Evolutionary conservation across 352 stramenopile species (phyloP), one percentile per base, ranked within the genome.

Genomic region (Elongisporangium senticosum): DNA sequence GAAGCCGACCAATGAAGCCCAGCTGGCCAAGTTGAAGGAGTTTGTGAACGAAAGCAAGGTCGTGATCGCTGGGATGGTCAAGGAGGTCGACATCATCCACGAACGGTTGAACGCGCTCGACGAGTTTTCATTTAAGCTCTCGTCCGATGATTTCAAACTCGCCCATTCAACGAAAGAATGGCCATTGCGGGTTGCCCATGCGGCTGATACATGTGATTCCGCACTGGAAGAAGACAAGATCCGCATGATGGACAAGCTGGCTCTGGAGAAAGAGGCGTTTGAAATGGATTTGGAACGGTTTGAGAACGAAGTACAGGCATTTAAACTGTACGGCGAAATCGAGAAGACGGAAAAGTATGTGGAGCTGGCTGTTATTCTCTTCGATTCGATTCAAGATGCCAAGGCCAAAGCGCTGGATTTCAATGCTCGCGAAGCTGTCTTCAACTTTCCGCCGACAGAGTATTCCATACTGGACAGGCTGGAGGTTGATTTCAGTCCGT

Each of bases 201-300:
- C 88, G 3, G 85, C 83, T 0, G 85, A 93, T 20, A 87, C 82
- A 11, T 96, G 87, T 51, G 88, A 97, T 55, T 91, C 87, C 6
- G 86, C 86, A 15, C 71, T 97, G 1, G 90, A 97, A 53, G 84
- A 95, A 65, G 89, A 97, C 62, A 97, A 97, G 56, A 82, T 96
- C 37, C 79, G 87, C 24, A 97, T 98, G 91, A 98, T 98, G 89
- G 93, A 98, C 69, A 89, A 87, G 17, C 71, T 98, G 19, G 81
- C 88, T 21, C 65, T 97, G 2, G 90, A 98, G 64, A 98, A 98
- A 63, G 89, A 95, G 37, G 70, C 76, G 1, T 94, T 95, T 48
- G 83, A 94, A 53, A 40, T 86, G 13, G 83, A 95, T 53, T n/a
- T 95, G 8, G 84, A 97, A 57, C 71, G 75, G 2, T 97, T 97